These are phyloP conservation scores for Vitis vinifera DNA, from an alignment of 164 flowering plant species.

Conservation along the genomic window DNA sequence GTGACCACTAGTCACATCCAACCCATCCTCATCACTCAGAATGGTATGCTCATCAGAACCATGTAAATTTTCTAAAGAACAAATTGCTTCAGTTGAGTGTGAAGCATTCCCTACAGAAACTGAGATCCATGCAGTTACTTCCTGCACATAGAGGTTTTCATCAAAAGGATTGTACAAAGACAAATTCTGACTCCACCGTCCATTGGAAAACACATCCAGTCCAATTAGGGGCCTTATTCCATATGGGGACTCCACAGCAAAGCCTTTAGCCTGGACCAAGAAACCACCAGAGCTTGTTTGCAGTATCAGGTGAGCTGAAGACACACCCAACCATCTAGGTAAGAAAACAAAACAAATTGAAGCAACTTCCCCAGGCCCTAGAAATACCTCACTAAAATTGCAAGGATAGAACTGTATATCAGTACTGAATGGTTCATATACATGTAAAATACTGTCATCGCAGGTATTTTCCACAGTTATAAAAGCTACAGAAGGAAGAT, in stretches of 20 bases:
- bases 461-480: conserved; percentile 59
- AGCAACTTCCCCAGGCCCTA: conserved; percentile 72
- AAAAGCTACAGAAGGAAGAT: conserved; percentile 56
- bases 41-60: conserved; percentile 16
- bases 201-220: conserved; percentile 35
- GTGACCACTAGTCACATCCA: conserved; percentile 33
- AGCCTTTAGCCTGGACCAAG: conserved; percentile 66
- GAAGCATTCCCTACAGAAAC: conserved; percentile 45
- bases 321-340: conserved; percentile 63
- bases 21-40: conserved; percentile 34
- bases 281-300: conserved; percentile 86
- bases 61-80: conserved; percentile 29
- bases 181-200: conserved; percentile 50
- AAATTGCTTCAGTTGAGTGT: conserved; percentile 43
- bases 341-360: conserved; percentile 72
- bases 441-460: conserved; percentile 50
- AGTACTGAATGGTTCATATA: conserved; percentile 70
- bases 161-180: conserved; percentile 68
- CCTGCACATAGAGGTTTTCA: conserved; percentile 54
- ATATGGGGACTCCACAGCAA: conserved; percentile 62
- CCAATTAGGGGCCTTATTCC: conserved; percentile 41
- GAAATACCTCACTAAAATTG: conserved; percentile 46
- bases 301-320: conserved; percentile 63
- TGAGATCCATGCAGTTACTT: conserved; percentile 57
- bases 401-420: conserved; percentile 75